Evolutionary conservation across 129 eudicot species (phyloP).

Genomic region (Chrysanthemum lavandulifolium): DNA sequence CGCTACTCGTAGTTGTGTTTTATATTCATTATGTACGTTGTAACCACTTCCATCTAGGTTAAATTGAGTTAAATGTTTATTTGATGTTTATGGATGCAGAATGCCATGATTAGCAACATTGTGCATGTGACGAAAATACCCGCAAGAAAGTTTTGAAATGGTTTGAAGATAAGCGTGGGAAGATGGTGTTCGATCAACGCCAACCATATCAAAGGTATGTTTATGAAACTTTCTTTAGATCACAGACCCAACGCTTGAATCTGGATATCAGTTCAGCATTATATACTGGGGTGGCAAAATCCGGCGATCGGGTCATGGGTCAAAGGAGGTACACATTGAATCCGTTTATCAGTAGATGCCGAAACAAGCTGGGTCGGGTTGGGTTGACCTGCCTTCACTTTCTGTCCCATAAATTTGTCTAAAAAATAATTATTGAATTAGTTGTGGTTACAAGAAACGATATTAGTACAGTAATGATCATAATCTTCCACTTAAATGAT

Average conservation of each 20-base stretch:
- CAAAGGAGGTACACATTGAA: no score
- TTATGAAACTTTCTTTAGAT: constrained; percentile 35
- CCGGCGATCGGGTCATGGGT: no score
- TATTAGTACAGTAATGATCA: no score
- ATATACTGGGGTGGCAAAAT: background rate
- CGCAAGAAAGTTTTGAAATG: constrained; percentile 79
- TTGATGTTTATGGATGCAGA: constrained; percentile 42
- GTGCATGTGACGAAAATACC: constrained; percentile 82
- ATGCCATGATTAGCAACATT: constrained; percentile 89
- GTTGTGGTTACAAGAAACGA: no score
- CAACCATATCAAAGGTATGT: constrained; percentile 57
- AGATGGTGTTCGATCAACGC: constrained; percentile 69
- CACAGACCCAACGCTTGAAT: constrained; percentile 13
- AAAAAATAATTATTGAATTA: no score
- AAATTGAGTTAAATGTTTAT: background rate
- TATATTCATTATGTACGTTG: constrained; percentile 7
- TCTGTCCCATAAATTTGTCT: no score
- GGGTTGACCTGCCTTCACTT: no score
- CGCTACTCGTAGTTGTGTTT: background rate
- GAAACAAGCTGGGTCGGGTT: no score
- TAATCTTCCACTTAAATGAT: no score
- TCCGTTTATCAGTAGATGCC: no score
- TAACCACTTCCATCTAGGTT: background rate
- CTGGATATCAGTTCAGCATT: constrained; percentile 3
- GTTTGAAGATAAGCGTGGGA: constrained; percentile 93